Base-by-base conservation (phyloP, 768 basidiomycete genomes). In the Lactarius indigo region DNA sequence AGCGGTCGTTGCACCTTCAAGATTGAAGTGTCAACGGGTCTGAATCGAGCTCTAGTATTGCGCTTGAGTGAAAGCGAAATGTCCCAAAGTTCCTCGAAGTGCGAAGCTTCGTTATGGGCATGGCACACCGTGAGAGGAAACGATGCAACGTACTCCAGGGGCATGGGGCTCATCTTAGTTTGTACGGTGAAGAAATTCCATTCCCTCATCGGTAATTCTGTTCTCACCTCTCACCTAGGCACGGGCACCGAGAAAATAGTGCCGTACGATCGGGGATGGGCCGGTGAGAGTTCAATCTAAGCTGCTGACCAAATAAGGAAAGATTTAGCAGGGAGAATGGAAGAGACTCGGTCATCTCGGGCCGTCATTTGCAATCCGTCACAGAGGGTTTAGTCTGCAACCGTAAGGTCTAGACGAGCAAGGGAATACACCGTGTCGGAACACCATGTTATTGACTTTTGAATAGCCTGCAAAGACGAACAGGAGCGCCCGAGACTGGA, bases 251-350 rank as follows among this genome's bases (percentile, higher is more conserved):
- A 20, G 54, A 66, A 56, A 62, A 66, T 66, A 31, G 18, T 30
- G n/a, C 37, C 47, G 31, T 39, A 57, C 3, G 31, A 41, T 58
- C 57, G 60, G 60, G n/a, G 31, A 57, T 23, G 41, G 42, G n/a
- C 41, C 41, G 13, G 13, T 12, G 28, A 47, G 55, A 17, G 35
- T 57, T 66, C 58, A 58, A 63, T 63, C 37, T 66, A 63, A 66
- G 61, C 61, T 52, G 57, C 13, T 63, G 57, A 17, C 65, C 20
- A 37, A 54, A 54, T 52, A 66, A 66, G 65, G 65, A 52, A 63
- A 66, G 30, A 66, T 66, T 52, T 42, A 57, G 50, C 56, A 57
- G 61, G 37, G 35, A 61, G 41, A 66, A 63, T 66, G 61, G 65
- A 66, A 65, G 59, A 30, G 8, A 20, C 23, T 23, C 56, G 65